A percentile compares a stretch with the other conserved stretches of the same genome.
These are phyloP conservation scores for Metarhizium sp. DNA, from an alignment of 2,329 filamentous ascomycete species.

Conservation along the genomic window DNA sequence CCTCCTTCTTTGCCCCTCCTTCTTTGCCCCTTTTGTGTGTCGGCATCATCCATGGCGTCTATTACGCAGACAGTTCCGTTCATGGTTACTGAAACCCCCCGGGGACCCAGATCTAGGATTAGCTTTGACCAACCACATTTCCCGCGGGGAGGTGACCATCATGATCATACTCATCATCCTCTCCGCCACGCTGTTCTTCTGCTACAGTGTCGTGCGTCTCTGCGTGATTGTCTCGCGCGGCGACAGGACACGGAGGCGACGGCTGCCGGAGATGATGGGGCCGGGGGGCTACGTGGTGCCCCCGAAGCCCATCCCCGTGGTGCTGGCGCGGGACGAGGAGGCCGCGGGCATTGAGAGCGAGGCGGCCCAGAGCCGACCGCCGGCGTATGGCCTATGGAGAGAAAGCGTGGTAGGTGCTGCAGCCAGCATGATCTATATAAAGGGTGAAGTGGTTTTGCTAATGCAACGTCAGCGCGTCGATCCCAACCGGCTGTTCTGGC, in stretches of 20 bases:
- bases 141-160: conserved; percentile 65
- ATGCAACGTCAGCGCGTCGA: conserved; percentile 52
- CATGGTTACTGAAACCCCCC: neutral
- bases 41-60: neutral
- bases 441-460: neutral
- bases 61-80: neutral
- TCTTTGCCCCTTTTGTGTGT: conserved; percentile 9
- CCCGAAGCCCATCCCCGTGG: conserved; percentile 63
- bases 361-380: conserved; percentile 54
- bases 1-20: conserved; percentile 8
- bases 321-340: conserved; percentile 67
- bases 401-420: conserved; percentile 61
- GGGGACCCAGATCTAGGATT: conserved; percentile 57
- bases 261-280: conserved; percentile 35
- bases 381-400: conserved; percentile 79
- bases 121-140: conserved; percentile 53
- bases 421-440: too few species aligned
- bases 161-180: conserved; percentile 72
- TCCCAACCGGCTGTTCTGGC: conserved; percentile 74
- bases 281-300: conserved; percentile 62
- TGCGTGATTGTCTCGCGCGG: conserved; percentile 54
- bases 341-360: conserved; percentile 47
- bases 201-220: conserved; percentile 66
- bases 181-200: conserved; percentile 68
- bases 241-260: conserved; percentile 16